Evolutionary conservation across 1,139 yeast genomes (phyloP), one percentile per base, ranked within the genome.

Genomic region (Debaryomyces psychrophilus): DNA sequence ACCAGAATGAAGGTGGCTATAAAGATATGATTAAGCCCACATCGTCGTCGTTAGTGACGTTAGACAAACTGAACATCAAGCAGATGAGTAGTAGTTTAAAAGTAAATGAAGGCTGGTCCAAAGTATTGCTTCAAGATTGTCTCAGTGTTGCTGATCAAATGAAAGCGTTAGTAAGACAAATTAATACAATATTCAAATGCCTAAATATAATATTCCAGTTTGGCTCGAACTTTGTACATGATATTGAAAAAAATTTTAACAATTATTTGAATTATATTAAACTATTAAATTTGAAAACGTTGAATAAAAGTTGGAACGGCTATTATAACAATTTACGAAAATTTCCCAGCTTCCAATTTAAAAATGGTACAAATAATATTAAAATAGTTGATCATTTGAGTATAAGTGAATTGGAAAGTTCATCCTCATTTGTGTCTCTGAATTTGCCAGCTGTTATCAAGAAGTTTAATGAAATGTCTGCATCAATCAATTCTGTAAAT

Each of bases 191-290:
- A 20, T 71, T 84, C 57, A 73, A 76, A 43, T 74, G 87, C 14
- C 64, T 85, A 31, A 78, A 73, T 49, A 78, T 82, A 4, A 74
- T 85, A 7, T 74, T 79, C 44, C 85, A 83, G 56, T 85, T 85
- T 59, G 75, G 82, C 37, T 75, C 81, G 26, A 69, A 73, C 39
- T 81, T 80, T 59, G 69, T 78, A 31, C 58, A 64, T 51, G 79
- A 78, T 44, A 67, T 80, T 34, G 84, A 81, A 47, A 81, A 77
- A 53, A 70, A 69, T 31, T 82, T 81, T 58, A 73, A 75, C 46
- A 74, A 70, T 18, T 75, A 79, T 37, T 67, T 72, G 41, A 80
- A 76, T 40, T 73, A 76, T 46, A 68, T 83, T 42, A 69, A 68
- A 44, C 60, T 76, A 18, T 61, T 85, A 27, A 73, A 71, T 44